Conservation (phyloP, 192 early-diverging fungal species). For the Mortierella alpina region DNA sequence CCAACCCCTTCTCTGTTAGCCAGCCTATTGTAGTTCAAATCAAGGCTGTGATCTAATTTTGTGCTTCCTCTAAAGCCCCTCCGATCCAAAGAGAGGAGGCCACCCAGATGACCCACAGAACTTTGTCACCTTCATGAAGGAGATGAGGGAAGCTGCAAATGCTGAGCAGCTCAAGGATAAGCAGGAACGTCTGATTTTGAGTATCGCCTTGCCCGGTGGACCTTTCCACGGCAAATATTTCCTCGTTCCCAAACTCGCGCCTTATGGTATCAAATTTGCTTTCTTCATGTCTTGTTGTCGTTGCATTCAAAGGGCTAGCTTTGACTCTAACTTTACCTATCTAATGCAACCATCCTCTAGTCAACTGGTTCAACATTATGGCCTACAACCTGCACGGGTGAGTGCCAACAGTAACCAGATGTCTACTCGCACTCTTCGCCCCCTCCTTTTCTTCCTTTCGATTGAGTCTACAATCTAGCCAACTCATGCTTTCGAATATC, state of each 20-base stretch:
- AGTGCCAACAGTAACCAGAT: neutral
- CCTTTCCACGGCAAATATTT: conserved; percentile 38
- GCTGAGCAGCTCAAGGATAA: conserved; percentile 15
- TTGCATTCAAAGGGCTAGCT: neutral
- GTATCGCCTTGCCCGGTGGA: conserved; percentile 35
- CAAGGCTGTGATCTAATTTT: too few species aligned
- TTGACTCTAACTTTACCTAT: neutral
- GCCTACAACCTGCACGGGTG: conserved; percentile 38
- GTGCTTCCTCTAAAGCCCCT: conserved; percentile 6
- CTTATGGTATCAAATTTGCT: conserved; percentile 10
- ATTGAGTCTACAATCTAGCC: too few species aligned
- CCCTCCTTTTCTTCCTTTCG: neutral
- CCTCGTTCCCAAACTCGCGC: conserved; percentile 22
- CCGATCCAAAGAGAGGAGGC: conserved; percentile 9
- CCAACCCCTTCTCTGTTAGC: neutral
- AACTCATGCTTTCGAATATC: neutral
- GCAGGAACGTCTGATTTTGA: conserved; percentile 23
- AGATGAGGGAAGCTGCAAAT: conserved; percentile 31
- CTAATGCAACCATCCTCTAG: neutral
- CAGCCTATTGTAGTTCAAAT: neutral
- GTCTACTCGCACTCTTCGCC: neutral
- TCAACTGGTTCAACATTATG: conserved; percentile 43
- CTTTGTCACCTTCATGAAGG: conserved; percentile 36
- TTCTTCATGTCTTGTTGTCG: neutral
- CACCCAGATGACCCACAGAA: conserved; percentile 22